Base-by-base conservation (phyloP, 352 stramenopile genomes). In the Elongisporangium senticosum region DNA sequence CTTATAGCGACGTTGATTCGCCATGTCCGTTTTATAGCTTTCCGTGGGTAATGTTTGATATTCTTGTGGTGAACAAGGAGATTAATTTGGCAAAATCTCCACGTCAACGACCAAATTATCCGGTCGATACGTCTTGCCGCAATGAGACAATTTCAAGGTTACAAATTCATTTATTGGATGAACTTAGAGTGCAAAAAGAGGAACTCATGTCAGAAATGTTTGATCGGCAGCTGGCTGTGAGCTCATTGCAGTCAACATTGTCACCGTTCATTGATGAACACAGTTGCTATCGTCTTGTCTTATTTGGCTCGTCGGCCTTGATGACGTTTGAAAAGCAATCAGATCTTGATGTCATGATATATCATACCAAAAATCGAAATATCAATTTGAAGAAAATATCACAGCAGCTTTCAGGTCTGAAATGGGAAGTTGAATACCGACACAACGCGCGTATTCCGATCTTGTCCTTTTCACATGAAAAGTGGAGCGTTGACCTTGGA, bases 321-420 rank as follows among this genome's bases (percentile, higher is more conserved):
- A 62, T 93, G 6, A 90, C 79, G 4, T 91, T 91, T 64, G 83
- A 93, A 53, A 73, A 83, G 17, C 72, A 90, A 50, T 93, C 83
- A 0, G 83, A 93, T 65, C 57, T 93, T 13, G 83, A 91, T 55
- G 67, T 90, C 10, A 78, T 90, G 64, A 53, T 87, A 43, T 40
- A 51, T 43, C 57, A 8, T 3, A 62, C 52, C 50, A 61, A 62
- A 11, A 58, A 43, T 28, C 28, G 49, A 43, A 61, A 56, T 40
- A 67, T 68, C 3, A 65, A 61, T 24, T 51, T 86, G 24, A 62
- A 71, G 37, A 53, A 53, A 7, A 75, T 86, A 22, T 67, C 73
- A 13, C 54, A 69, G 33, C 55, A 53, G 20, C 56, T 86, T 21
- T 68, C 84, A n/a, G 49, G 64, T 48, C 51, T 80, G 22, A 78